Percentiles rank a stretch among this genome's conserved stretches.
Conservation (phyloP, 345 rosid species). For the Leavenworthia alabamica region DNA sequence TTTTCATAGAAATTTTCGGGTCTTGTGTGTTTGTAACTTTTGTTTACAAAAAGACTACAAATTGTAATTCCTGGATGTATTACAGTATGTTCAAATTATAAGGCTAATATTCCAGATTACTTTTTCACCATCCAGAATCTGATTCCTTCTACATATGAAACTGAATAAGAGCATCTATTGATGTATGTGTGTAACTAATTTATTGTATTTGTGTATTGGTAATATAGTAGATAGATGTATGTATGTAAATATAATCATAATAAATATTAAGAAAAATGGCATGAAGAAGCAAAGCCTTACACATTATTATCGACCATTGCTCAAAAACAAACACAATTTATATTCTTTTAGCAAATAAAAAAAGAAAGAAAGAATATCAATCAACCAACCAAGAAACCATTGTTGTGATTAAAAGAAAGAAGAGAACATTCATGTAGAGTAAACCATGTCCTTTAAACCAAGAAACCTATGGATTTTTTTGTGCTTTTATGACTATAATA, state of each 20-base stretch:
- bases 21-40: background rate
- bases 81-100: background rate
- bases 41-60: background rate
- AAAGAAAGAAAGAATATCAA: background rate
- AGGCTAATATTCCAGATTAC: background rate
- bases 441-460: slow-evolving; percentile 8
- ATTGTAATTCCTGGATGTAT: background rate
- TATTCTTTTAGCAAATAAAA: background rate
- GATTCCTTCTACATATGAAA: background rate
- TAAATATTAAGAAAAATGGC: background rate
- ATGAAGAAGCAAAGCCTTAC: background rate
- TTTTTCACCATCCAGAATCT: background rate
- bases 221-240: background rate
- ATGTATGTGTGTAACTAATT: background rate
- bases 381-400: too few relatives aligned
- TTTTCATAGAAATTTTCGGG: background rate
- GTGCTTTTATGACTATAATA: background rate
- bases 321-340: slow-evolving; percentile 2
- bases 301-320: background rate
- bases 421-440: background rate
- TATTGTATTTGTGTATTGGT: background rate
- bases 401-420: background rate
- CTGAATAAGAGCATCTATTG: background rate
- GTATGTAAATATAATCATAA: background rate
- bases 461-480: slow-evolving; percentile 7